Percentiles rank a stretch among this genome's conserved stretches.
These are phyloP conservation scores for Colletotrichum tofieldiae DNA, from an alignment of 2,329 filamentous ascomycete species.

Conservation along the genomic window DNA sequence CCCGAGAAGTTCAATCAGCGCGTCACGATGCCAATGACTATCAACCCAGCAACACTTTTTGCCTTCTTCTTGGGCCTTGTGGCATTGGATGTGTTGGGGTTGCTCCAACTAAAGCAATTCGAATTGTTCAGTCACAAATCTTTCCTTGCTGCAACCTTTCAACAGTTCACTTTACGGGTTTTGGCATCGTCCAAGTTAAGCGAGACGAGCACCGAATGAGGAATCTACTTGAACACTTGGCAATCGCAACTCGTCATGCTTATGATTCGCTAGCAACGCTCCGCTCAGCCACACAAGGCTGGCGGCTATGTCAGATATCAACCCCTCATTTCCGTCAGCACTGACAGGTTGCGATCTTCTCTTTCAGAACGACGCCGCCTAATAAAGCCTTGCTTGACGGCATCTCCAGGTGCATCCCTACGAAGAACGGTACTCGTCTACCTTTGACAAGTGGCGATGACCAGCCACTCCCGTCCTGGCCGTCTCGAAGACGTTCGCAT, in stretches of 20 bases:
- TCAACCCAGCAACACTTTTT: no score
- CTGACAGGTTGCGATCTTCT: neutral
- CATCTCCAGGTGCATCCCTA: neutral
- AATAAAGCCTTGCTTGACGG: neutral
- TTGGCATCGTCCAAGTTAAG: no score
- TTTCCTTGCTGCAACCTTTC: no score
- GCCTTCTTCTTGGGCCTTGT: no score
- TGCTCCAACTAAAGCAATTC: no score
- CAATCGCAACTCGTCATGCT: neutral
- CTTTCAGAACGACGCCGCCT: neutral
- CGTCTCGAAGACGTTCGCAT: conserved; percentile 49
- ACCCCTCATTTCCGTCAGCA: neutral
- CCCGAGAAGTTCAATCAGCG: no score
- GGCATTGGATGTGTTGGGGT: no score
- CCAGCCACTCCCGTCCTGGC: neutral
- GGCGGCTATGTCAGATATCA: neutral
- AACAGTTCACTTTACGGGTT: no score
- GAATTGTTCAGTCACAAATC: no score
- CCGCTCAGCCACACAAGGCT: neutral
- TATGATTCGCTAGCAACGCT: conserved; percentile 2
- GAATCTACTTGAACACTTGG: neutral
- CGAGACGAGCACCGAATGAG: no score
- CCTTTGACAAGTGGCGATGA: neutral
- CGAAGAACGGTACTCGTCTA: no score
- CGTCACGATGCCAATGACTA: no score